Base-by-base conservation (phyloP, 106 monocot genomes). In the Triglochin maritima region DNA sequence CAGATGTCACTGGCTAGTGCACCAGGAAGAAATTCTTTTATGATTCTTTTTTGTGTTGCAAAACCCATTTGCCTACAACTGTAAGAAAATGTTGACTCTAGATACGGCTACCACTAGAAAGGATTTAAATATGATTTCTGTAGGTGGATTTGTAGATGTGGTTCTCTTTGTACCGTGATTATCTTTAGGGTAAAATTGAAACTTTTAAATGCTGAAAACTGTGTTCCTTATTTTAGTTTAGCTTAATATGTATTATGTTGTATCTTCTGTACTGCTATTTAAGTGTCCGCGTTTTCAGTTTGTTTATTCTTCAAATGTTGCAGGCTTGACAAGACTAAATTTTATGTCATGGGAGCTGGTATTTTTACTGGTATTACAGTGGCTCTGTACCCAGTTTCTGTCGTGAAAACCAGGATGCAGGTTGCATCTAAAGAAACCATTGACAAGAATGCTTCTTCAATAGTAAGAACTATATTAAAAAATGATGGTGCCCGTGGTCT, bases 311-410 rank as follows among this genome's bases (percentile, higher is more conserved):
- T 52, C 2, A 44, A 62, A 62, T 72, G 44, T 43, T 76, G 57
- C 82, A 99, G 98, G 86, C 88, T 99, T 70, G 92, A 99, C 82
- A 99, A 92, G 78, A 92, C 80, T 45, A 99, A 92, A 72, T 70
- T 99, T 70, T 99, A 77, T 68, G 82, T 99, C 3, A 79, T 89
- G 6, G 92, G 98, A 70, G 98, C 98, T 67, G 98, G 98, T 49
- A 80, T 99, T 51, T 99, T 99, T 71, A 86, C 88, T 57, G 84
- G 86, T 56, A 64, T 99, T 63, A 89, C 98, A 56, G 86, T 92
- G 47, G 88, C 86, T 9, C 63, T 99, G 50, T 92, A 99, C 71
- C 98, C 98, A 8, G 60, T 92, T 44, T 89, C 92, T 75, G 86
- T 99, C 46, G 72, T 92, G 71, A 99, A 99, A 77, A 99, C 92